A percentile compares a stretch with the other conserved stretches of the same genome.
Evolutionary conservation across 1,284 basidiomycete species (phyloP).

Genomic region (Boletus hoseneyae): DNA sequence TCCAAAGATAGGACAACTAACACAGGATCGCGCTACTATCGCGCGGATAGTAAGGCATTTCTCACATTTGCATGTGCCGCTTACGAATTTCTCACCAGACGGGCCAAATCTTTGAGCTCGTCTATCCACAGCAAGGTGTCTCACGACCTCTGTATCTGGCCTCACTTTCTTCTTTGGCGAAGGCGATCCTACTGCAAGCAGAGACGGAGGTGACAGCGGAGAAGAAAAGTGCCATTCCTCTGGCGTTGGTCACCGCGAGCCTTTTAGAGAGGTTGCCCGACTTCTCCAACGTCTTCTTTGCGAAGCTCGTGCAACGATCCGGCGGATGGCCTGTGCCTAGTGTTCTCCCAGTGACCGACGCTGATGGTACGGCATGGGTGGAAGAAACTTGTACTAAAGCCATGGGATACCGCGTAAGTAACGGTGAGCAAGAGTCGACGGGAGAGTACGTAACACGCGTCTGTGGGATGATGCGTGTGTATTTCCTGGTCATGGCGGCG

Average conservation of each 20-base stretch:
- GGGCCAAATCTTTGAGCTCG: slow-evolving; percentile 57
- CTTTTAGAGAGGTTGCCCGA: slow-evolving; percentile 31
- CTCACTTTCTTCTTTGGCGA: slow-evolving; percentile 83
- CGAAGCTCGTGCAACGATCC: slow-evolving; percentile 77
- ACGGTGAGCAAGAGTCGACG: slow-evolving; percentile 42
- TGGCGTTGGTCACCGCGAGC: slow-evolving; percentile 69
- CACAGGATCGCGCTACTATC: slow-evolving; percentile 74
- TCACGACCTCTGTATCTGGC: slow-evolving; percentile 63
- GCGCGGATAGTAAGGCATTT: slow-evolving; percentile 61
- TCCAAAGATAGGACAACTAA: slow-evolving; percentile 89
- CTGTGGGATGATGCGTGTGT: slow-evolving; percentile 82
- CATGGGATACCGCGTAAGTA: slow-evolving; percentile 57
- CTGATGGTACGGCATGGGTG: slow-evolving; percentile 47
- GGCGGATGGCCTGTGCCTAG: slow-evolving; percentile 70
- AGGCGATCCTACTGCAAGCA: slow-evolving; percentile 88
- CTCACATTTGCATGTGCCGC: slow-evolving; percentile 3
- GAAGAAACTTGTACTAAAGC: slow-evolving; percentile 61
- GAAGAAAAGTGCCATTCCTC: slow-evolving; percentile 78
- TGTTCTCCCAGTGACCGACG: slow-evolving; percentile 47
- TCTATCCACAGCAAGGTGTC: slow-evolving; percentile 38
- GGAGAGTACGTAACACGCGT: slow-evolving; percentile 76
- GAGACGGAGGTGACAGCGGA: slow-evolving; percentile 93
- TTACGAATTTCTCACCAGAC: slow-evolving; percentile 46
- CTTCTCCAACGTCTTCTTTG: slow-evolving; percentile 78
- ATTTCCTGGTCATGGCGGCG: slow-evolving; percentile 73